phyloP scores from a whole-genome alignment of 1,284 basidiomycete genomes.

The Albatrellus sp. region DNA sequence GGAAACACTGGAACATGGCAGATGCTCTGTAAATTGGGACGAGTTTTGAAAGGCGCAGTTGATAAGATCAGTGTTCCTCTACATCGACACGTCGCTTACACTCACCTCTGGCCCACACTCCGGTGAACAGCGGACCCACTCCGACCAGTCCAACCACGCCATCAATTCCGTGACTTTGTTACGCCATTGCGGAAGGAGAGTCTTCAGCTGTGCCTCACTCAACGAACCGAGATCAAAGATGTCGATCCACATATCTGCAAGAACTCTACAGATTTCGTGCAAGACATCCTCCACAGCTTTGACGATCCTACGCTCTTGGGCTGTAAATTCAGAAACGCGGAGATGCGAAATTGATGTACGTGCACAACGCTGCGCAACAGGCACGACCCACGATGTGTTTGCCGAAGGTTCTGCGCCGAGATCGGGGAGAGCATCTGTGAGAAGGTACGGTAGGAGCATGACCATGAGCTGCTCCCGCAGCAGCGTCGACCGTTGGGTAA shows the following conservation, averaged over 20 bases:
- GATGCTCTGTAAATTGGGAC: no score
- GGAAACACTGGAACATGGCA: no score
- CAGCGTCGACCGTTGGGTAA: slow-evolving; percentile 7
- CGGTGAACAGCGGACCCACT: slow-evolving; percentile 30
- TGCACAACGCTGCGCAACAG: slow-evolving; percentile 21
- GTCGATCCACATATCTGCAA: slow-evolving; percentile 29
- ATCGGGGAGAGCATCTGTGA: slow-evolving; percentile 9
- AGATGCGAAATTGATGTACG: slow-evolving; percentile 22
- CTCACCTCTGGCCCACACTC: slow-evolving; percentile 26
- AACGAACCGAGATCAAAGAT: slow-evolving; percentile 17
- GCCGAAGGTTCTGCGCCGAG: slow-evolving; percentile 3
- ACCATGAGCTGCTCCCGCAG: slow-evolving; percentile 19
- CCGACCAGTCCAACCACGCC: slow-evolving; percentile 33
- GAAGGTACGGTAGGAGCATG: slow-evolving; percentile 25
- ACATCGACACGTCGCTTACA: not conserved
- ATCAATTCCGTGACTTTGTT: slow-evolving; percentile 21
- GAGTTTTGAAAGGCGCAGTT: no score
- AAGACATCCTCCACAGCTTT: slow-evolving; percentile 20
- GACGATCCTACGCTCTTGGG: slow-evolving; percentile 23
- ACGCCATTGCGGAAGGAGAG: slow-evolving; percentile 18
- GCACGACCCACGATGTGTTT: slow-evolving; percentile 18
- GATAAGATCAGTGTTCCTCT: no score
- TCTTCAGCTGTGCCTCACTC: not conserved
- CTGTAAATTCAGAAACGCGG: slow-evolving; percentile 15
- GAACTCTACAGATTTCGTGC: slow-evolving; percentile 32